Conservation (phyloP, 148 eudicot species). For the Nyssa sinensis region DNA sequence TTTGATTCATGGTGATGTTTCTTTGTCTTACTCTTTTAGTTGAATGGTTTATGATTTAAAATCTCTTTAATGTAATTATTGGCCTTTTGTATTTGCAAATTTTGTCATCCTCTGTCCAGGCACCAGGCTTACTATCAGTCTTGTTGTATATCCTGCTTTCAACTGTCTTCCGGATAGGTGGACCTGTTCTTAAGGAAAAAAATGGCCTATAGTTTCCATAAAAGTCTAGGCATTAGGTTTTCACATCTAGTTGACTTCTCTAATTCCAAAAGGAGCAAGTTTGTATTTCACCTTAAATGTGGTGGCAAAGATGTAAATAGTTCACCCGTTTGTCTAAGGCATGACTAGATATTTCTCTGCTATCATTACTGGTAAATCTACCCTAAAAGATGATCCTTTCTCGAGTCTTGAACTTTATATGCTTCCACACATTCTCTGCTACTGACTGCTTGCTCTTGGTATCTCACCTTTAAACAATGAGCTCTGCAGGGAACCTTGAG, state of each 20-base stretch:
- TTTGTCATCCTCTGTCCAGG: no score
- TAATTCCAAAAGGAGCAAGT: background rate
- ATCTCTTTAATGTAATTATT: background rate
- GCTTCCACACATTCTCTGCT: background rate
- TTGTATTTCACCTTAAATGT: background rate
- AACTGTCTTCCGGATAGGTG: background rate
- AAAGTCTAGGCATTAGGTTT: background rate
- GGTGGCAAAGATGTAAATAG: background rate
- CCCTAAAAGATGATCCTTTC: no score
- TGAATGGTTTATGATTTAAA: background rate
- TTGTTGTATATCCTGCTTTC: background rate
- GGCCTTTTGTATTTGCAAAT: no score
- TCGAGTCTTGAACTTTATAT: background rate
- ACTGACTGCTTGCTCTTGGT: background rate
- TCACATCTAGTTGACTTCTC: background rate
- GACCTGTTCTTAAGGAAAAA: background rate
- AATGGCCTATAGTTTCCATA: background rate
- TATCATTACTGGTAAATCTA: no score
- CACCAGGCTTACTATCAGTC: no score
- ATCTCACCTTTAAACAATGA: slow-evolving; percentile 10
- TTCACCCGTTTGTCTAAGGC: no score
- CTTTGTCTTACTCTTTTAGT: background rate
- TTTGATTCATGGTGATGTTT: background rate
- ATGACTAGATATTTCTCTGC: no score
- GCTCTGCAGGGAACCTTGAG: slow-evolving; percentile 52